These are phyloP conservation scores for Pythium grandisporangium DNA, from an alignment of 352 stramenopile species.

Conservation along the genomic window DNA sequence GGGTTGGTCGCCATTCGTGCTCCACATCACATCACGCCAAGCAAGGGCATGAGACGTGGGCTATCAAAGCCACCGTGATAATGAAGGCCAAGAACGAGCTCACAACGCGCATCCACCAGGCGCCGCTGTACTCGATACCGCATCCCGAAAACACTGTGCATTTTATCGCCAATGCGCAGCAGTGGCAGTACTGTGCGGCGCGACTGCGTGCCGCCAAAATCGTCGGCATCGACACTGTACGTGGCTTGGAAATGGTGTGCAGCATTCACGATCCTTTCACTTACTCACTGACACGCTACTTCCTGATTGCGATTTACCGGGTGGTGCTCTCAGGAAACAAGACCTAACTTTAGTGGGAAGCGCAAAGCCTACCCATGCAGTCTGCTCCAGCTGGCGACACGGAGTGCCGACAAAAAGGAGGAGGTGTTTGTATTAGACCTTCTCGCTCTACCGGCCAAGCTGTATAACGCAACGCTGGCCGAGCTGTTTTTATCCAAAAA, in stretches of 20 bases:
- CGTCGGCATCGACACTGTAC: constrained; percentile 66
- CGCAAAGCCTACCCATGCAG: constrained; percentile 30
- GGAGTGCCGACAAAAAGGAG: constrained; percentile 31
- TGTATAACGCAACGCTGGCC: constrained; percentile 53
- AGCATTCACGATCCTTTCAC: neutral
- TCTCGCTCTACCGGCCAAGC: constrained; percentile 31
- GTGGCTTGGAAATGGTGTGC: neutral
- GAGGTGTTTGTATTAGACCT: constrained; percentile 75
- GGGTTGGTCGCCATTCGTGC: too few relatives aligned
- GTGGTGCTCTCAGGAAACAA: constrained; percentile 39
- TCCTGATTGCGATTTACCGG: neutral
- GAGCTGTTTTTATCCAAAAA: constrained; percentile 55
- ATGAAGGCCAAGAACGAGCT: constrained; percentile 20
- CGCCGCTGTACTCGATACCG: constrained; percentile 41
- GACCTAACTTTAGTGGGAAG: constrained; percentile 36
- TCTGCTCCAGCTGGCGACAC: constrained; percentile 57
- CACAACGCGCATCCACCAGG: constrained; percentile 32
- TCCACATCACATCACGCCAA: too few relatives aligned
- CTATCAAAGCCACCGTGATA: constrained; percentile 16
- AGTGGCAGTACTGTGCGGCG: constrained; percentile 39
- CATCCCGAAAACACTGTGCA: constrained; percentile 21
- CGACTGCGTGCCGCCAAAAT: constrained; percentile 34
- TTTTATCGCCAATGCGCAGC: constrained; percentile 33
- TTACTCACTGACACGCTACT: neutral
- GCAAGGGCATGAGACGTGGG: constrained; percentile 2